Conservation (phyloP, 1,284 basidiomycete genomes). For the Abortiporus biennis region DNA sequence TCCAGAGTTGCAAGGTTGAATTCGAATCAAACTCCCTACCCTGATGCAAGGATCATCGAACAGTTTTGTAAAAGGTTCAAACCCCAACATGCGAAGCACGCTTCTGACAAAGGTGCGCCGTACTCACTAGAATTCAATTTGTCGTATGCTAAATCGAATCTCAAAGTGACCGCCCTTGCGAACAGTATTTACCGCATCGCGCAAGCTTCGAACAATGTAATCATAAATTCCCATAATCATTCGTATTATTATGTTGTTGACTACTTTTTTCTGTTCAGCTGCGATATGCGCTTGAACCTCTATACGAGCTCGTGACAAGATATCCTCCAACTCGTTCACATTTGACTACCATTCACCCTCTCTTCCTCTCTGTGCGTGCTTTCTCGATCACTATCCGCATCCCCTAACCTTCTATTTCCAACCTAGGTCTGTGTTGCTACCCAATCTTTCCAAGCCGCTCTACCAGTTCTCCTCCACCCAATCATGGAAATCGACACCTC, state of each 20-base stretch:
- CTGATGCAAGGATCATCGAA: constrained; percentile 37
- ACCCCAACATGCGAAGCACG: constrained; percentile 53
- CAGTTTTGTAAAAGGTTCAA: constrained; percentile 54
- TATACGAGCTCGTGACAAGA: constrained; percentile 52
- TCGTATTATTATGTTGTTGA: constrained; percentile 2
- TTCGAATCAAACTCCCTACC: constrained; percentile 18
- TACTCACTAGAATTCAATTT: neutral
- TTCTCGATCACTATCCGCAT: constrained; percentile 2
- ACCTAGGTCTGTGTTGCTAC: constrained; percentile 42
- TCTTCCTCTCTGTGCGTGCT: constrained; percentile 35
- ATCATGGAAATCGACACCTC: constrained; percentile 52
- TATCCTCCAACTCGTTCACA: constrained; percentile 51
- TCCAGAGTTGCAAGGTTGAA: constrained; percentile 42
- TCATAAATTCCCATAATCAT: neutral
- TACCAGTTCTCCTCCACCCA: constrained; percentile 51
- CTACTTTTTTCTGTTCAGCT: constrained; percentile 12
- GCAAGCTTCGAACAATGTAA: constrained; percentile 9
- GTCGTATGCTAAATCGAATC: constrained; percentile 8
- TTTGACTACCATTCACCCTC: constrained; percentile 64
- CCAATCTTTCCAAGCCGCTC: constrained; percentile 43
- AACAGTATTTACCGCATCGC: constrained; percentile 27
- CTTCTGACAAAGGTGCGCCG: constrained; percentile 58
- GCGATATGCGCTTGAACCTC: constrained; percentile 47
- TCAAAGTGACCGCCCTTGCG: constrained; percentile 27
- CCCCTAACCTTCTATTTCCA: constrained; percentile 11